Base-by-base conservation (phyloP, 345 rosid species). In the Bretschneidera sinensis region DNA sequence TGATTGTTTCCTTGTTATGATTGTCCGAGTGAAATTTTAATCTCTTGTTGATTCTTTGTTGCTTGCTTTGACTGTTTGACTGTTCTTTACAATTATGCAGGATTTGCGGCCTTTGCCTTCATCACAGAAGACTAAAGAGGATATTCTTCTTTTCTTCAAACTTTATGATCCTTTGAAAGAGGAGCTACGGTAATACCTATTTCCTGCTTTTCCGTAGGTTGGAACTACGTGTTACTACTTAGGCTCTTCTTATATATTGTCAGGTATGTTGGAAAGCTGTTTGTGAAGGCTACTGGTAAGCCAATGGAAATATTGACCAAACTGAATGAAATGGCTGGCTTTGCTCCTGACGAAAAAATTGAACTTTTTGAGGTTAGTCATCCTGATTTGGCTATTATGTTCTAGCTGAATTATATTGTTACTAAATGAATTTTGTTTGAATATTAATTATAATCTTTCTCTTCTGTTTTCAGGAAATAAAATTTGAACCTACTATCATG, bases 131-230 rank as follows among this genome's bases (percentile, higher is more conserved):
- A 68, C 85, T 35, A 87, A 85, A 73, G 97, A 89, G 15, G 96
- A 92, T 69, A 85, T 92, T 74, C 86, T 92, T 58, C 89, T 92
- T 21, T 92, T 92, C 82, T 89, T 85, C 70, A 92, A 92, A 81
- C 83, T 78, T 51, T 92, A 89, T 77, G 96, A 87, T 62, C 97
- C 98, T 18, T 66, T 54, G 60, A 89, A 81, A 60, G 87, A 78
- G 69, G 87, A 80, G 66, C 69, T 92, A 39, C 77, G 97, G 98
- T 89, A 76, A 68, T 48, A 56, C 17, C 50, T 17, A 21, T 59
- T 45, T 60, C 51, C 53, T 63, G 24, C 33, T 51, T 45, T 24
- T 65, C 1, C 1, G 10, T 39, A 11, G 11, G 11, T 39, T 14
- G 16, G 16, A 39, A 11, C 15, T 39, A 39, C 2, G 11, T 39